Percentiles rank a stretch among this genome's conserved stretches.
phyloP scores from a whole-genome alignment of 148 eudicot genomes.

The Amaranthus hypochondriacus region DNA sequence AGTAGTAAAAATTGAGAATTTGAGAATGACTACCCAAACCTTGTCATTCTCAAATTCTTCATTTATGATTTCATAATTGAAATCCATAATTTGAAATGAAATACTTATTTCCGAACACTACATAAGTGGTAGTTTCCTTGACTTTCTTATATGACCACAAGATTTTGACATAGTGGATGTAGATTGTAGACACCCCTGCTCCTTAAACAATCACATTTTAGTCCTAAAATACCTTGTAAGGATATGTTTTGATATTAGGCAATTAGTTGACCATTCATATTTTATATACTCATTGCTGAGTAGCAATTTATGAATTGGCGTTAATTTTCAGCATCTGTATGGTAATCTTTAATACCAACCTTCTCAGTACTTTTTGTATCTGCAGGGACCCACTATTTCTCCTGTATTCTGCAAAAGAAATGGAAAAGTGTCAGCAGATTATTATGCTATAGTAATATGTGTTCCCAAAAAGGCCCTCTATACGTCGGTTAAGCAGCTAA shows the following conservation, averaged over 20 bases:
- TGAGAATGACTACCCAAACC: no score
- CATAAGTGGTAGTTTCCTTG: background rate
- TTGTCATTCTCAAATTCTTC: no score
- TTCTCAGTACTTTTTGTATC: constrained; percentile 14
- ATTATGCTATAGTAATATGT: constrained; percentile 81
- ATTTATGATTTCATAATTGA: no score
- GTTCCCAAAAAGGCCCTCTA: constrained; percentile 85
- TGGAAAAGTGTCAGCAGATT: constrained; percentile 58
- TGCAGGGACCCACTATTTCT: constrained; percentile 90
- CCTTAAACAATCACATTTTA: background rate
- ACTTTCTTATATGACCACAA: background rate
- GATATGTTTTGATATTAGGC: background rate
- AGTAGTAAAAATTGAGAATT: no score
- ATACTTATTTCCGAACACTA: no score
- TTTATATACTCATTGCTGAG: background rate
- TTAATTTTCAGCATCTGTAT: background rate
- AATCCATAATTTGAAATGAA: no score
- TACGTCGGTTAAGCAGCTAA: constrained; percentile 76
- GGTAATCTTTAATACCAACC: background rate
- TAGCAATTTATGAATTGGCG: background rate
- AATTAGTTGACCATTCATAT: background rate
- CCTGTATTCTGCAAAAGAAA: constrained; percentile 71
- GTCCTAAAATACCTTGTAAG: background rate
- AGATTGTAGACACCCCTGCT: background rate
- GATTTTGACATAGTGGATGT: background rate